Base-by-base conservation (phyloP, 2,329 filamentous ascomycete species). In the Beauveria caledonica region DNA sequence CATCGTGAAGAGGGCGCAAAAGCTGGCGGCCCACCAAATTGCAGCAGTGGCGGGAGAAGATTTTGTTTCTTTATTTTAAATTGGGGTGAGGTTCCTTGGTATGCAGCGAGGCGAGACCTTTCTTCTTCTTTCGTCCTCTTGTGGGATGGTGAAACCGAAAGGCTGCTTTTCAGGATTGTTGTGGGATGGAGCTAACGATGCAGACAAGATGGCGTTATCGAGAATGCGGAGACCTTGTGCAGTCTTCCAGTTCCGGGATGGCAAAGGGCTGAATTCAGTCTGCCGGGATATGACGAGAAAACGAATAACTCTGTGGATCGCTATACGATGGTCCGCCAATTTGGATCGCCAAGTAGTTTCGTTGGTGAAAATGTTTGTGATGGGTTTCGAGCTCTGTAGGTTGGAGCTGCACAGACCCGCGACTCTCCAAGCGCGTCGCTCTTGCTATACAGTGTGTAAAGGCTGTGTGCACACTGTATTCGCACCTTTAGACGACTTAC, bases 1-100 rank as follows among this genome's bases (percentile, higher is more conserved):
- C 25, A 68, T 63, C 54, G 68, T 64, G 60, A 63, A 60, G 40
- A 23, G 36, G 23, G 40, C 15, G 19, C 15, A 60, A 60, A 39
- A 19, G 58, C 27, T 53, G 39, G 49, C 19, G 39, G 48, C 36
- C 58, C 58, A 53, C 58, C 50, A 54, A 46, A 53, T 44, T 46
- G 58, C 49, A 39, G 49, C 11, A 64, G 62, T 60, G 44, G 23
- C 55, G 50, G 39, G 55, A 48, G 49, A 29, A 48, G 54, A 40
- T 53, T 50, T 23, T 29, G 36, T 21, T 54, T 48, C 48, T 54
- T 40, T 21, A 33, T 49, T 50, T 21, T 39, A 5, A 17, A 33
- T 23, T 21, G 27, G 36, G 25, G 55, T 13, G 21, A 44, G 29
- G 21, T 6, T 27, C 5, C 45, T 17, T 53, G 52, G 53, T 53